A percentile compares a stretch with the other conserved stretches of the same genome.
Evolutionary conservation across 352 stramenopile species (phyloP).

Genomic region (Pythium graminicola): DNA sequence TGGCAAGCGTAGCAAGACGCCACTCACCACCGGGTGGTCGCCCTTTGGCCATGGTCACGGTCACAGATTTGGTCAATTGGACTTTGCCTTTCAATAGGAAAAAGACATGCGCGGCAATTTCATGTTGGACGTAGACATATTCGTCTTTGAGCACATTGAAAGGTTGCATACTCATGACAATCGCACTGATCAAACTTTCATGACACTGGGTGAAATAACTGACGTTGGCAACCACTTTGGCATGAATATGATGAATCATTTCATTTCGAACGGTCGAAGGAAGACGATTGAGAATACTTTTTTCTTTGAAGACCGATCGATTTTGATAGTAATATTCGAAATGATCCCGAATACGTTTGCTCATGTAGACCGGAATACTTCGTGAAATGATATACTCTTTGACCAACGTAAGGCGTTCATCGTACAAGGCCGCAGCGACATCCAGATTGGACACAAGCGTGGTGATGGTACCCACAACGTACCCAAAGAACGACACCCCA

Average conservation of each 20-base stretch:
- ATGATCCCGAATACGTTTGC: slow-evolving; percentile 66
- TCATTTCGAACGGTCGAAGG: slow-evolving; percentile 74
- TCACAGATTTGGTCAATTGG: slow-evolving; percentile 48
- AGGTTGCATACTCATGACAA: slow-evolving; percentile 77
- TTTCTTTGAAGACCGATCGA: slow-evolving; percentile 76
- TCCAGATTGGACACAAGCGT: slow-evolving; percentile 76
- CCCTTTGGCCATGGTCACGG: slow-evolving; percentile 26
- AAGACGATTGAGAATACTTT: slow-evolving; percentile 54
- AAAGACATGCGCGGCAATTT: slow-evolving; percentile 81
- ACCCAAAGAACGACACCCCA: slow-evolving; percentile 81
- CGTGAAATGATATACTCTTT: slow-evolving; percentile 85
- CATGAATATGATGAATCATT: slow-evolving; percentile 76
- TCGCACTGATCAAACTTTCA: slow-evolving; percentile 75
- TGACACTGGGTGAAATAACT: slow-evolving; percentile 70
- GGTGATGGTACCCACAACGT: slow-evolving; percentile 81
- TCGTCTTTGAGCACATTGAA: slow-evolving; percentile 72
- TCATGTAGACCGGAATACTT: slow-evolving; percentile 59
- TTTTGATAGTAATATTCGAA: slow-evolving; percentile 87
- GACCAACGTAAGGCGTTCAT: slow-evolving; percentile 72
- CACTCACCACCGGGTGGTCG: slow-evolving; percentile 29
- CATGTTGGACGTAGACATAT: slow-evolving; percentile 71
- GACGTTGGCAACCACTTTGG: slow-evolving; percentile 61
- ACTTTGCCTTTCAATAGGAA: slow-evolving; percentile 77
- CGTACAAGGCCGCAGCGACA: slow-evolving; percentile 58
- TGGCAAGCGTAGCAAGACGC: slow-evolving; percentile 32